Evolutionary conservation across 257 asterid species (phyloP).

Genomic region (Fraxinus cuspidata): DNA sequence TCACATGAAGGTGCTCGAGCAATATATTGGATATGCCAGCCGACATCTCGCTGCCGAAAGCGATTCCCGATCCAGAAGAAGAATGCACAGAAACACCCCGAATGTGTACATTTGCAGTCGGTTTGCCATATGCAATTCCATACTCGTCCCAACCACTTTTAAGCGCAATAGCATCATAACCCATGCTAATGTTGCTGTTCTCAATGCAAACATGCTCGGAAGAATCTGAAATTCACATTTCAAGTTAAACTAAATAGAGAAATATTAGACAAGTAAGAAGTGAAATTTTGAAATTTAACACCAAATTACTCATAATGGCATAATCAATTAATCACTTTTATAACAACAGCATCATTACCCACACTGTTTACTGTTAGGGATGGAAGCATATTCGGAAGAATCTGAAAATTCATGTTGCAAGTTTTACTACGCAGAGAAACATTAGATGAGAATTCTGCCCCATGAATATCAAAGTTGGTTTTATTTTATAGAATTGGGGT

Average conservation of each 20-base stretch:
- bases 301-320: background rate
- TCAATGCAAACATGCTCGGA: slow-evolving; percentile 81
- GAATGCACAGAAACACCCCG: slow-evolving; percentile 54
- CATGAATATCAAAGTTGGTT: background rate
- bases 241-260: background rate
- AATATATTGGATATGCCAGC: slow-evolving; percentile 82
- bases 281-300: background rate
- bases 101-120: slow-evolving; percentile 65
- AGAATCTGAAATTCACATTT: slow-evolving; percentile 62
- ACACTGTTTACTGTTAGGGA: background rate
- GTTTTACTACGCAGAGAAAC: background rate
- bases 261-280: background rate
- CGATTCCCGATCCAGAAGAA: slow-evolving; percentile 69
- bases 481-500: background rate
- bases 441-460: background rate
- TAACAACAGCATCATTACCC: background rate
- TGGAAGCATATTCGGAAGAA: slow-evolving; percentile 35
- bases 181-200: slow-evolving; percentile 82
- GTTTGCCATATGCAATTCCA: slow-evolving; percentile 67
- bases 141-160: slow-evolving; percentile 99
- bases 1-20: slow-evolving; percentile 53
- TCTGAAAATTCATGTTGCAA: slow-evolving; percentile 19
- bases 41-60: slow-evolving; percentile 96
- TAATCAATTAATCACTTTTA: background rate
- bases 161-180: slow-evolving; percentile 72